Base-by-base conservation (phyloP, 1,139 yeast species). In the Kodamaea sp. region DNA sequence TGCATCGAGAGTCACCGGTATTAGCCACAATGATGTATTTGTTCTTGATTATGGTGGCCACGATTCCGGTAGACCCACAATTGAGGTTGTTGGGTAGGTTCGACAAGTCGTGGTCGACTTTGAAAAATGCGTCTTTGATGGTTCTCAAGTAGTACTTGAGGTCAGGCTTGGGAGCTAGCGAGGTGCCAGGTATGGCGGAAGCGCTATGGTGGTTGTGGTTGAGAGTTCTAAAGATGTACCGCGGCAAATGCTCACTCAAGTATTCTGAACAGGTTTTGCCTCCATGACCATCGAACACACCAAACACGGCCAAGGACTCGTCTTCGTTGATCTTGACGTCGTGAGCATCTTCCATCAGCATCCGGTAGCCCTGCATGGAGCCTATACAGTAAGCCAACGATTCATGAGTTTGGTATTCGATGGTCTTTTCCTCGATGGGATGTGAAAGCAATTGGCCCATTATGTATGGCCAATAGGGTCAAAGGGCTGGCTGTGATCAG, bases 231-330 rank as follows among this genome's bases (percentile, higher is more conserved):
- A 70, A 57, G 9, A 75, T 55, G 15, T 48, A 41, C 18, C 51
- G 49, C 2, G 71, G 68, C 11, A 79, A 61, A 18, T 57, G 59
- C n/a, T 68, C 68, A 26, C 79, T 67, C 4, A 83, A 61, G 46
- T 64, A 76, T 27, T 70, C 70, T 1, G 90, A 80, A 24, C 85
- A 72, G 21, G 70, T 69, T 11, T 72, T 67, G 13, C 90, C 90
- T 2, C 94, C 94, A 54, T 84, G 94, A 3, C 94, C 94, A 55
- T 84, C 94, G 57, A 81, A 84, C 4, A 84, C 85, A 1, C 83
- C 88, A 55, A 80, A 82, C 7, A 83, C 70, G 25, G 82, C 80
- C 25, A 83, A 51, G 26, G 56, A 39, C 44, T 70, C 75, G 46
- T 63, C 64, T 40, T 66, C 72, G 41, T 62, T 63, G 26, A 73